Evolutionary conservation across 176 grass and related monocot species (phyloP), one percentile per base, ranked within the genome.

Genomic region (Paspalum notatum): DNA sequence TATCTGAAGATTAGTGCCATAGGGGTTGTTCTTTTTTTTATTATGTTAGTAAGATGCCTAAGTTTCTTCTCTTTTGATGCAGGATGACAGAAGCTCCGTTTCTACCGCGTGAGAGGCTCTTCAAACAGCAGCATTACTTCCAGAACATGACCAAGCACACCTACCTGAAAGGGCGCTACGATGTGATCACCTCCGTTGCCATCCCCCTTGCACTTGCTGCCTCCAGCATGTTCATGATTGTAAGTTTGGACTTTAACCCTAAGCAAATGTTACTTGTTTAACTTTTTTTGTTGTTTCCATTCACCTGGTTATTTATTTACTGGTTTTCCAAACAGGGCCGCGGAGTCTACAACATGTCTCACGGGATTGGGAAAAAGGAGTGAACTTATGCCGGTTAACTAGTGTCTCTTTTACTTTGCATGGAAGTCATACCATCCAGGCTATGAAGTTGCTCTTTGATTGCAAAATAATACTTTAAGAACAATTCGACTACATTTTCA

Each of bases 81-180:
- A 90, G 91, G 69, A 93, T 93, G 91, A 71, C 85, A 6, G 87
- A 90, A 82, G 54, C 73, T 50, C 91, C 91, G 64, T 93, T 93
- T 79, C 39, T 79, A 27, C 71, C 87, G 0, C 82, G 91, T 7
- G 85, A 93, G 84, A 90, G 74, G 91, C 85, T 93, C 41, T 12
- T 78, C 47, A 81, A 90, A 78, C 73, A 87, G 9, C 91, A 90
- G 53, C 44, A 81, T 13, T 22, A 87, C 69, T 93, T 87, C 59
- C 84, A 90, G 85, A 80, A 75, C 54, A 20, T 87, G 59, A 44
- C 79, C 68, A 93, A 85, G 62, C 87, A 90, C 44, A 93, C 87
- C 17, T 78, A 90, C 71, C 69, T 93, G 38, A 94, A 94, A 77
- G 91, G 88, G 9, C 85, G 88, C 22, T 88, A 69, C 2, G 88